Percentiles rank a stretch among this genome's conserved stretches.
phyloP scores from a whole-genome alignment of 768 basidiomycete species.

The Lentinula guzmanii region DNA sequence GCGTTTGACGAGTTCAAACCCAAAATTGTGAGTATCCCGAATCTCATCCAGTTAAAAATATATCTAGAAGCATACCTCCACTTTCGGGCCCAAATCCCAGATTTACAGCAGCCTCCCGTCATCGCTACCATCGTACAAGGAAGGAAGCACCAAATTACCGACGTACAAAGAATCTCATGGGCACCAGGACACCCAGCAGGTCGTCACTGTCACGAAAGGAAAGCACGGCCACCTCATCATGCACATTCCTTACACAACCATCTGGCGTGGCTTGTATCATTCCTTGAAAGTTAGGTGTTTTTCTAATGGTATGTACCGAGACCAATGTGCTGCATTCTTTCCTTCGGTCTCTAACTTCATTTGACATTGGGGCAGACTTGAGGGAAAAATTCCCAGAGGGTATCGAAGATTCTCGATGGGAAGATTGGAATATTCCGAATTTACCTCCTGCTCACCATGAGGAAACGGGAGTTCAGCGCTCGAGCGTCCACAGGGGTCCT shows the following conservation, averaged over 20 bases:
- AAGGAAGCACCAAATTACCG: neutral
- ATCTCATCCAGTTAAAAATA: too few species aligned
- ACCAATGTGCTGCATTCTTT: neutral
- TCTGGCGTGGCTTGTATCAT: neutral
- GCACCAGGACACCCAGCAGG: neutral
- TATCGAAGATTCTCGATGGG: neutral
- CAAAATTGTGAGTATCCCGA: too few species aligned
- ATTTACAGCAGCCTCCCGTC: neutral
- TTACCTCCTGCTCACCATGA: neutral
- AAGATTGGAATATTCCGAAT: neutral
- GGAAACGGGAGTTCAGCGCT: neutral
- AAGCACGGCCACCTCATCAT: neutral
- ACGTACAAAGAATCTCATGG: neutral
- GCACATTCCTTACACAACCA: neutral
- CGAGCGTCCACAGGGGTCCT: neutral
- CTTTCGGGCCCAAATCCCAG: neutral
- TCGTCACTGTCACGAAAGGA: neutral
- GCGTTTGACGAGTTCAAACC: too few species aligned
- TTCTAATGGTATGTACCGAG: neutral
- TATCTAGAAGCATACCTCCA: too few species aligned
- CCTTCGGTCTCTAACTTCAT: too few species aligned
- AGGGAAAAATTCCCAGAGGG: neutral
- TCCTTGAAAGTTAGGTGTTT: neutral
- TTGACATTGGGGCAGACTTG: too few species aligned
- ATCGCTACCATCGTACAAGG: neutral